Evolutionary conservation across 495 filamentous ascomycete genomes (phyloP).

Genomic region (Tuber aestivum): DNA sequence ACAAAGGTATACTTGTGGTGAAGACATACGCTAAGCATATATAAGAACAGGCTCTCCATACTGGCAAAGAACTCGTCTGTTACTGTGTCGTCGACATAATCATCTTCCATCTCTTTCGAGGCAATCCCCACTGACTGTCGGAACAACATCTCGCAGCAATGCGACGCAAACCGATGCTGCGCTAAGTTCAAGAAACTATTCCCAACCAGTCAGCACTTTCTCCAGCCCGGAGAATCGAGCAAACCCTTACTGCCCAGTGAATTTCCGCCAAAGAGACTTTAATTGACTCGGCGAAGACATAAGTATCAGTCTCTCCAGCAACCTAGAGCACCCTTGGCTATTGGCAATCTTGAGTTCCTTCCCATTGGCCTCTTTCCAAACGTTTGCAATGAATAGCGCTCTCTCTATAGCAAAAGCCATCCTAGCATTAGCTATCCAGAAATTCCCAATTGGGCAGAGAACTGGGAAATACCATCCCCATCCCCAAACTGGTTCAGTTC

Average conservation of each 20-base stretch:
- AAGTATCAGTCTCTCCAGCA: conserved; percentile 85
- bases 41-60: conserved; percentile 80
- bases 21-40: conserved; percentile 54
- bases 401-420: conserved; percentile 50
- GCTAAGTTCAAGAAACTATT: conserved; percentile 71
- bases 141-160: conserved; percentile 94
- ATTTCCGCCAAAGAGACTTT: conserved; percentile 74
- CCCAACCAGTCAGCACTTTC: conserved; percentile 12
- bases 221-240: not conserved
- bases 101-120: conserved; percentile 57
- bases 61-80: conserved; percentile 48
- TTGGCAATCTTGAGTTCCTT: conserved; percentile 94
- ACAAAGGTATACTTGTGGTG: not conserved
- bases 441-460: not conserved
- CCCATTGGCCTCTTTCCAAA: conserved; percentile 76
- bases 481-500: conserved; percentile 78
- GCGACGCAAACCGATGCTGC: conserved; percentile 90
- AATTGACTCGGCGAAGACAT: conserved; percentile 74
- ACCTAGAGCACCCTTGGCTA: conserved; percentile 86
- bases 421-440: not conserved
- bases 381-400: conserved; percentile 70
- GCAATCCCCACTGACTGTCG: conserved; percentile 71
- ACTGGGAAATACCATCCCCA: conserved; percentile 48
- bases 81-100: conserved; percentile 47
- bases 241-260: conserved; percentile 62